These are phyloP conservation scores for Cercospora brassicicola DNA, from an alignment of 2,329 filamentous ascomycete species.

Conservation along the genomic window DNA sequence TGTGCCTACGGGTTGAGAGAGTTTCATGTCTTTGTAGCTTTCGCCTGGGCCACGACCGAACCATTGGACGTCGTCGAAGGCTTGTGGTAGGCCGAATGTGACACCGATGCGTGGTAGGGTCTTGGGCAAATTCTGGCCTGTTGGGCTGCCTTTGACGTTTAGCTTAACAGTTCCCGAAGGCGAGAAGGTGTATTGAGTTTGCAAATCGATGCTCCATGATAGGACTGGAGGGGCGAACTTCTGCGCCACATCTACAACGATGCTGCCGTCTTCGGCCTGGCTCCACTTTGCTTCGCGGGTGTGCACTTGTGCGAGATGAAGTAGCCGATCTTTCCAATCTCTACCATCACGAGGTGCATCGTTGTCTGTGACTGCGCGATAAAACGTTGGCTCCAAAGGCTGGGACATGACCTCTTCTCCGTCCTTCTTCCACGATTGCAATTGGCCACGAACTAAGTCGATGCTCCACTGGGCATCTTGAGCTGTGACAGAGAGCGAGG, in stretches of 20 bases:
- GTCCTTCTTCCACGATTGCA: slow-evolving; percentile 32
- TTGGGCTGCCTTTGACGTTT: slow-evolving; percentile 39
- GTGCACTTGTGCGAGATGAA: slow-evolving; percentile 26
- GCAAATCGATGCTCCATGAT: slow-evolving; percentile 54
- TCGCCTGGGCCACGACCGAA: slow-evolving; percentile 65
- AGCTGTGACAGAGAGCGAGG: slow-evolving; percentile 13
- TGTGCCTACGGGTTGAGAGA: slow-evolving; percentile 54
- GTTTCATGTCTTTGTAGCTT: slow-evolving; percentile 66
- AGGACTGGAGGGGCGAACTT: slow-evolving; percentile 57
- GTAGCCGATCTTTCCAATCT: slow-evolving; percentile 53
- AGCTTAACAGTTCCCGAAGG: slow-evolving; percentile 50
- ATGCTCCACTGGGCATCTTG: slow-evolving; percentile 24
- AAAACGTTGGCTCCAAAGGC: slow-evolving; percentile 47
- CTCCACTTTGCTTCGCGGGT: slow-evolving; percentile 25
- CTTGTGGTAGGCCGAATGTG: slow-evolving; percentile 53
- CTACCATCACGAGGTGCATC: slow-evolving; percentile 56
- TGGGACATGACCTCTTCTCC: slow-evolving; percentile 26
- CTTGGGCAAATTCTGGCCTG: slow-evolving; percentile 51
- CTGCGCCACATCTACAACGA: slow-evolving; percentile 26
- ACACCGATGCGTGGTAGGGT: slow-evolving; percentile 64
- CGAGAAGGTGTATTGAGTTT: slow-evolving; percentile 56
- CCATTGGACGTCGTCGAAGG: slow-evolving; percentile 57
- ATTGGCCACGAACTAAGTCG: slow-evolving; percentile 25
- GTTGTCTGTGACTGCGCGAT: slow-evolving; percentile 67
- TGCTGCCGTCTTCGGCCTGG: slow-evolving; percentile 13